These are phyloP conservation scores for Schizothecium vesticola DNA, from an alignment of 495 filamentous ascomycete species.

Conservation along the genomic window DNA sequence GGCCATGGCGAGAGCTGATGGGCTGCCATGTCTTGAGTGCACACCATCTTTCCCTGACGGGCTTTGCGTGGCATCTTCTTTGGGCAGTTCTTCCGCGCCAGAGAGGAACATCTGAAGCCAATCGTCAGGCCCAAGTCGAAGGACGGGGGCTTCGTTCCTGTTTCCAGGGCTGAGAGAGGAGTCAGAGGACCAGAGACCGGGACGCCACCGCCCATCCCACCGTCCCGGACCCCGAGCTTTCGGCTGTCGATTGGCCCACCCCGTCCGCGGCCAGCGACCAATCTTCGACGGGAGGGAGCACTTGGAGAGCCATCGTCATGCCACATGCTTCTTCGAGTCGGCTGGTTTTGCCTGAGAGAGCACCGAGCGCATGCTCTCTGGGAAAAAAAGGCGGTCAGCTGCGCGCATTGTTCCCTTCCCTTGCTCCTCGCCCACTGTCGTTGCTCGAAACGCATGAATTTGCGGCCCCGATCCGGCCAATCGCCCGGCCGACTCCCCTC, in stretches of 20 bases:
- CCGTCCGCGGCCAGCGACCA: slow-evolving; percentile 8
- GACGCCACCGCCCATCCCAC: not conserved
- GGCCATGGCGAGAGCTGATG: not conserved
- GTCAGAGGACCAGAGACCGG: slow-evolving; percentile 4
- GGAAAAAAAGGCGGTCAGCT: slow-evolving; percentile 1
- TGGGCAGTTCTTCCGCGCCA: slow-evolving; percentile 2
- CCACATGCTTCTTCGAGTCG: slow-evolving; percentile 10
- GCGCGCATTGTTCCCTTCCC: slow-evolving; percentile 4
- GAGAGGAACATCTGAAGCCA: not conserved
- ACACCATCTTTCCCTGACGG: slow-evolving; percentile 10
- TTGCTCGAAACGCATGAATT: slow-evolving; percentile 11
- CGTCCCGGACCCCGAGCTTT: slow-evolving; percentile 1
- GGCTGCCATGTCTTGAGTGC: slow-evolving; percentile 4
- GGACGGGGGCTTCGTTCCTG: not conserved
- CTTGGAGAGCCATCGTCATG: not conserved
- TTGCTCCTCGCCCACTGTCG: not conserved
- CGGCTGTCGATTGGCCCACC: slow-evolving; percentile 11
- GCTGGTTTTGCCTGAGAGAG: not conserved
- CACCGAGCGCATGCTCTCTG: slow-evolving; percentile 1
- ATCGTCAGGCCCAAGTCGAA: not conserved
- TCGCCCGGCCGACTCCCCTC: slow-evolving; percentile 5
- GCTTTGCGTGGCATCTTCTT: slow-evolving; percentile 5
- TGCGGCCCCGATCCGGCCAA: slow-evolving; percentile 7
- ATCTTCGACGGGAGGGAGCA: slow-evolving; percentile 8
- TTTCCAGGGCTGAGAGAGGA: slow-evolving; percentile 4